Percentiles rank a stretch among this genome's conserved stretches.
Evolutionary conservation across 306 rosid species (phyloP).

Genomic region (Gynostemma pentaphyllum): DNA sequence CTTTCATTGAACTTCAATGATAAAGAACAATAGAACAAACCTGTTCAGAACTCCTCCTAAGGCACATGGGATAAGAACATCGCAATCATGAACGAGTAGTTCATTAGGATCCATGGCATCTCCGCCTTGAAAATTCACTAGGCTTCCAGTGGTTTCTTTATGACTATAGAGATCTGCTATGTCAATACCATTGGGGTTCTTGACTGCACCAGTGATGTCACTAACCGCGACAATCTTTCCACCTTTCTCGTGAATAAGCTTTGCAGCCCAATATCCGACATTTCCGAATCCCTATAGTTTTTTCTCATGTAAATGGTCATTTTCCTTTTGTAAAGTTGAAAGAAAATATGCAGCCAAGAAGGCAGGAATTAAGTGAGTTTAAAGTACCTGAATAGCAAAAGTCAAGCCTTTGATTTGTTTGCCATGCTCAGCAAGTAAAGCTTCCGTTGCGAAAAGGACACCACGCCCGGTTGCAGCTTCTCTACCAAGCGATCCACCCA

Average conservation of each 20-base stretch:
- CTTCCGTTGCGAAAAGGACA: conserved; percentile 47
- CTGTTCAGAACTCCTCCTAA: conserved; percentile 57
- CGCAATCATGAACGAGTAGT: conserved; percentile 40
- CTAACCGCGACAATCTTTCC: conserved; percentile 47
- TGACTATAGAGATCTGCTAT: conserved; percentile 28
- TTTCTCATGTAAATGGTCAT: not conserved
- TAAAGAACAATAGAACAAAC: conserved; percentile 14
- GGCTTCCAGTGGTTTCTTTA: conserved; percentile 32
- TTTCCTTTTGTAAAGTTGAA: too few species aligned
- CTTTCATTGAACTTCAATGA: not conserved
- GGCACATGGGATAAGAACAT: conserved; percentile 52
- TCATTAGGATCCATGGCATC: conserved; percentile 32
- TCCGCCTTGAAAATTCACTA: conserved; percentile 31
- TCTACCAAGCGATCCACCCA: conserved; percentile 56
- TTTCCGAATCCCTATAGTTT: conserved; percentile 75
- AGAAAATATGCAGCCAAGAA: not conserved
- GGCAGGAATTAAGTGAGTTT: not conserved
- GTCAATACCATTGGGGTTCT: conserved; percentile 37
- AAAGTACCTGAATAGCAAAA: conserved; percentile 43
- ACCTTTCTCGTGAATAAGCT: conserved; percentile 37
- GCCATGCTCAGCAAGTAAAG: conserved; percentile 51
- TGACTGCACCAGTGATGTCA: conserved; percentile 46
- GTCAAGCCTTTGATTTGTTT: conserved; percentile 33
- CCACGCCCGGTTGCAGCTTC: conserved; percentile 66
- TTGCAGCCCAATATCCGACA: conserved; percentile 62